A percentile compares a stretch with the other conserved stretches of the same genome.
Evolutionary conservation across 179 eudicot species (phyloP).

Genomic region (Patellifolia procumbens): DNA sequence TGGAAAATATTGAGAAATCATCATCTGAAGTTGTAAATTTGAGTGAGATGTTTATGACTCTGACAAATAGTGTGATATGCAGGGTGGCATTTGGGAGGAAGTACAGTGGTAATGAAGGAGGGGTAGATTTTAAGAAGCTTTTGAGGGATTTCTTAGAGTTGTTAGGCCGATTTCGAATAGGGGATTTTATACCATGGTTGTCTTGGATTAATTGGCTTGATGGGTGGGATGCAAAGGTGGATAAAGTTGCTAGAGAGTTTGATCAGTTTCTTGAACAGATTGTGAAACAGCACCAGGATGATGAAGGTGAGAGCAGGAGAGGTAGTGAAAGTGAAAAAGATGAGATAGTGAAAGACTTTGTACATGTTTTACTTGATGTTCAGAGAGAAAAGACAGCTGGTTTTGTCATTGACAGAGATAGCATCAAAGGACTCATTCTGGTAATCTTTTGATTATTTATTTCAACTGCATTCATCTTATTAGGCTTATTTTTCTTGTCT

Average conservation of each 20-base stretch:
- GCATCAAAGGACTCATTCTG: conserved; percentile 42
- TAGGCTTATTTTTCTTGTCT: not conserved
- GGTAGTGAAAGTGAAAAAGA: not conserved
- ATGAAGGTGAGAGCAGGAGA: not conserved
- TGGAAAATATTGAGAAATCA: conserved; percentile 25
- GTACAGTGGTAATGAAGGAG: conserved; percentile 30
- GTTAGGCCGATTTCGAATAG: conserved; percentile 42
- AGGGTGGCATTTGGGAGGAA: conserved; percentile 49
- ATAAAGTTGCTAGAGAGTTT: conserved; percentile 39
- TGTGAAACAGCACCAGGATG: conserved; percentile 44
- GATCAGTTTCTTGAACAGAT: conserved; percentile 51
- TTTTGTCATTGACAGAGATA: conserved; percentile 29
- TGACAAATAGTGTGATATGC: conserved; percentile 43
- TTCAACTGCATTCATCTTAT: not conserved
- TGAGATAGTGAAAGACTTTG: conserved; percentile 27
- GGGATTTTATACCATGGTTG: conserved; percentile 57
- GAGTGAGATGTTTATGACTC: conserved; percentile 30
- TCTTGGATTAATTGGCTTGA: conserved; percentile 45
- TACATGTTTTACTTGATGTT: conserved; percentile 41
- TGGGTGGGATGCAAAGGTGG: conserved; percentile 49
- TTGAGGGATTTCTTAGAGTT: conserved; percentile 38
- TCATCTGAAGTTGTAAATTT: conserved; percentile 24
- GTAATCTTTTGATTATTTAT: conserved; percentile 12
- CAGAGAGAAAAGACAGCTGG: conserved; percentile 28
- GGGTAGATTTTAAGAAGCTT: conserved; percentile 28